Conservation (phyloP, 768 basidiomycete species). For the Podaxis sp. region DNA sequence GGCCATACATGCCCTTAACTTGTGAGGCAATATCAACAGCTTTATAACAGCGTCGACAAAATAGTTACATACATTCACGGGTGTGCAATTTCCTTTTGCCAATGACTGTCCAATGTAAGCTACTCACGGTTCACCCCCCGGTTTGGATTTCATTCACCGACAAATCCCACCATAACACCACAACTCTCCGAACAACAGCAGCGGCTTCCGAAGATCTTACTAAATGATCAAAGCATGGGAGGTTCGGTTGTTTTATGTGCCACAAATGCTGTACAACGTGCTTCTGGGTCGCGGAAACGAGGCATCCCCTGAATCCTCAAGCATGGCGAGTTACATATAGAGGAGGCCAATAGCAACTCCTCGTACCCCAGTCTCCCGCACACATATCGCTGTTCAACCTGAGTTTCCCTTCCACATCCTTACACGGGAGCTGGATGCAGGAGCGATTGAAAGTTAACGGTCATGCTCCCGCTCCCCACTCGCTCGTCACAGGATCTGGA, state of each 20-base stretch:
- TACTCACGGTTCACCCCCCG: background rate
- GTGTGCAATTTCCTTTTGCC: background rate
- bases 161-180: conserved; percentile 1
- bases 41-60: background rate
- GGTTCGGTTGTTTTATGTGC: conserved; percentile 6
- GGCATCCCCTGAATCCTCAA: conserved; percentile 10
- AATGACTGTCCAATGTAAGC: background rate
- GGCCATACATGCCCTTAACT: background rate
- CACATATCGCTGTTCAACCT: background rate
- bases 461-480: background rate
- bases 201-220: background rate
- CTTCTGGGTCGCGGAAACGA: conserved; percentile 9
- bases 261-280: conserved; percentile 7
- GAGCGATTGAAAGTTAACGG: background rate
- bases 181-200: conserved; percentile 3
- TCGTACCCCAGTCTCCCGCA: background rate
- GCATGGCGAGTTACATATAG: conserved; percentile 10
- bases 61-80: background rate
- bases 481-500: conserved; percentile 13
- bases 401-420: background rate
- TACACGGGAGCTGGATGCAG: background rate
- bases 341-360: background rate
- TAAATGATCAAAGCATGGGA: conserved; percentile 8
- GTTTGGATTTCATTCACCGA: background rate
- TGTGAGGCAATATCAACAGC: background rate